A percentile compares a stretch with the other conserved stretches of the same genome.
These are phyloP conservation scores for Apophysomyces variabilis DNA, from an alignment of 371 early-diverging fungal genomes.

Conservation along the genomic window DNA sequence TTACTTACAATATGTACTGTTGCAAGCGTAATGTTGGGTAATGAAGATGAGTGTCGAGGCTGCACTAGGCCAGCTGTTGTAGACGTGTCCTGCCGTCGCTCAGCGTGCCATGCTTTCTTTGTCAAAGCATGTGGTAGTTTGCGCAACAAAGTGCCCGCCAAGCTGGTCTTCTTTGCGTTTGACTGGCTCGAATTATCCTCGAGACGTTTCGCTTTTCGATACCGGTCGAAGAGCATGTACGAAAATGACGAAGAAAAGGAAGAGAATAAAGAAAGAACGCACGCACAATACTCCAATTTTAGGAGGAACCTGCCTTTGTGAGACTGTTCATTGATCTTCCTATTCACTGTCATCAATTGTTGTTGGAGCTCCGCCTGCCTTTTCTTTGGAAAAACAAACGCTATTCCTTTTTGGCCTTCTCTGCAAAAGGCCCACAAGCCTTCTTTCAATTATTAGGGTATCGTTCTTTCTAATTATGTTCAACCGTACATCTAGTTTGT, in stretches of 20 bases:
- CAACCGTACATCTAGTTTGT: background rate
- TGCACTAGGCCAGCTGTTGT: constrained; percentile 16
- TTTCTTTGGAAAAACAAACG: background rate
- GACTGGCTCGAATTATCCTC: constrained; percentile 19
- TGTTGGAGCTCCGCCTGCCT: constrained; percentile 4
- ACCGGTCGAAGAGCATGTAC: constrained; percentile 44
- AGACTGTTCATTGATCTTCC: constrained; percentile 11
- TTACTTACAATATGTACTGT: constrained; percentile 1
- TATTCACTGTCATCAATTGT: constrained; percentile 7
- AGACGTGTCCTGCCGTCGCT: constrained; percentile 13
- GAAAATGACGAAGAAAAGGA: constrained; percentile 12
- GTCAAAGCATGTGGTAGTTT: constrained; percentile 35
- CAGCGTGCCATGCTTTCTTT: constrained; percentile 23
- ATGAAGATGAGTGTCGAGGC: constrained; percentile 45
- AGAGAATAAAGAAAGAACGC: constrained; percentile 14
- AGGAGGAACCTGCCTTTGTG: constrained; percentile 9
- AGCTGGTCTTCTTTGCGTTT: constrained; percentile 27
- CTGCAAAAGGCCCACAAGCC: background rate
- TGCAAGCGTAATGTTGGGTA: constrained; percentile 38
- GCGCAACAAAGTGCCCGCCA: constrained; percentile 41
- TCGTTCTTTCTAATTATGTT: background rate
- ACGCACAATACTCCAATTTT: constrained; percentile 4
- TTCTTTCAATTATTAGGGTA: background rate
- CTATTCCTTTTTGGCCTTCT: background rate
- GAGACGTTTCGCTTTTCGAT: constrained; percentile 37